Percentiles rank a stretch among this genome's conserved stretches.
Conservation (phyloP, 257 asterid species). For the Linderniella brevidens region DNA sequence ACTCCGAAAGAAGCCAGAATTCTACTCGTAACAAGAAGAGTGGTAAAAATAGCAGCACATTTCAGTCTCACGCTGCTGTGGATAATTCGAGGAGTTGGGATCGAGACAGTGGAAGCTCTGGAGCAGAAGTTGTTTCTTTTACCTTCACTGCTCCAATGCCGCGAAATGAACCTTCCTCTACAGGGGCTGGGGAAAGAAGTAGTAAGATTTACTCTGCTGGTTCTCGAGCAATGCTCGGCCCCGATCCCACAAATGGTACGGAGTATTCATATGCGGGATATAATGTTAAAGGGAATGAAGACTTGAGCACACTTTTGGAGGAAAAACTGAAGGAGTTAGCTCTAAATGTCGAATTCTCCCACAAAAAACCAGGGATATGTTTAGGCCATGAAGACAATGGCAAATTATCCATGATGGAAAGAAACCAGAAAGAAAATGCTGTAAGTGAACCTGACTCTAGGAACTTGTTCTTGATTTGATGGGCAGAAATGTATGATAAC, state of each 20-base stretch:
- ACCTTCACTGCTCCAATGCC: slow-evolving; percentile 78
- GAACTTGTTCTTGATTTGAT: too few species aligned
- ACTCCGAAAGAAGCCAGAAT: slow-evolving; percentile 23
- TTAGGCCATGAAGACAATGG: slow-evolving; percentile 15
- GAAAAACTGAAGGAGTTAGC: slow-evolving; percentile 61
- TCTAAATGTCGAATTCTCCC: slow-evolving; percentile 39
- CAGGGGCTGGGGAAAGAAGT: slow-evolving; percentile 22
- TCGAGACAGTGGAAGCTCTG: slow-evolving; percentile 27
- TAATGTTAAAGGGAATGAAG: slow-evolving; percentile 42
- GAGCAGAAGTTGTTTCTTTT: slow-evolving; percentile 66
- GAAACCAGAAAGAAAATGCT: slow-evolving; percentile 14
- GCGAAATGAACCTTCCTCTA: slow-evolving; percentile 20
- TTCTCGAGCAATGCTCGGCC: slow-evolving; percentile 21
- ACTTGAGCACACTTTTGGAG: slow-evolving; percentile 62
- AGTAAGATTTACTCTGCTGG: slow-evolving; percentile 18
- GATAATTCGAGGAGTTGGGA: slow-evolving; percentile 26
- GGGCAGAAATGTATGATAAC: too few species aligned
- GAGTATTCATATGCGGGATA: slow-evolving; percentile 21
- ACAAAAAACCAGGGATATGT: slow-evolving; percentile 15
- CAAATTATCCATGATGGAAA: slow-evolving; percentile 21
- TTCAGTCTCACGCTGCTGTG: slow-evolving; percentile 17
- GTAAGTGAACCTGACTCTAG: slow-evolving; percentile 17
- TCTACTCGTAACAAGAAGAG: slow-evolving; percentile 13
- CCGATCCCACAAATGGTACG: slow-evolving; percentile 20
- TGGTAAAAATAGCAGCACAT: slow-evolving; percentile 21